Evolutionary conservation across 169 alveolate genomes (phyloP).

Genomic region (Eimeria mitis): DNA sequence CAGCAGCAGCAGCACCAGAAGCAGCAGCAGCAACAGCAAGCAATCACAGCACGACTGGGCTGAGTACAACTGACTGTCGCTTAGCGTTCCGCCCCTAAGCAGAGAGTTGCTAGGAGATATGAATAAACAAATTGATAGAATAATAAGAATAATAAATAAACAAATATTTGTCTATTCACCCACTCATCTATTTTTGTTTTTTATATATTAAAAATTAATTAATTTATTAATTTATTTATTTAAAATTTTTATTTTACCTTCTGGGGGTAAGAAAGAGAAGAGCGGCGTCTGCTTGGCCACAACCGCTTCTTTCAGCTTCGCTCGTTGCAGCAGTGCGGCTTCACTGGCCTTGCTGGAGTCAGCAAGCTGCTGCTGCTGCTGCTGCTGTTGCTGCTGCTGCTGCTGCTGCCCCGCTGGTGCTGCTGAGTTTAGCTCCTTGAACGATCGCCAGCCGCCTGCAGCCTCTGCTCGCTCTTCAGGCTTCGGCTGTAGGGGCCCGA

Average conservation of each 20-base stretch:
- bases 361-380: too few relatives aligned
- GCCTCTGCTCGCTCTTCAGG: background rate
- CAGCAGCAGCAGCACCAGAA: too few relatives aligned
- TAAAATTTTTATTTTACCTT: background rate
- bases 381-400: background rate
- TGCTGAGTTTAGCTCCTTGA: conserved; percentile 20
- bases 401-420: background rate
- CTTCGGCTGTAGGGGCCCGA: background rate
- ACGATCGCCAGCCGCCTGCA: conserved; percentile 8
- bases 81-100: background rate
- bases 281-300: background rate
- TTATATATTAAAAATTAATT: background rate
- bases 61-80: background rate
- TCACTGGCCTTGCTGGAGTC: conserved; percentile 10
- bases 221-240: background rate
- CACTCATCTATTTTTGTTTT: too few relatives aligned
- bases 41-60: background rate
- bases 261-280: conserved; percentile 30
- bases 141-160: too few relatives aligned
- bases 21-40: background rate
- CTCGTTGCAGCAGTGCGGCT: conserved; percentile 6
- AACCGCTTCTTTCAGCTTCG: conserved; percentile 24
- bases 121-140: too few relatives aligned
- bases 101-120: background rate
- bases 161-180: too few relatives aligned